Evolutionary conservation across 768 basidiomycete species (phyloP).

Genomic region (Tricholoma flavovirens): DNA sequence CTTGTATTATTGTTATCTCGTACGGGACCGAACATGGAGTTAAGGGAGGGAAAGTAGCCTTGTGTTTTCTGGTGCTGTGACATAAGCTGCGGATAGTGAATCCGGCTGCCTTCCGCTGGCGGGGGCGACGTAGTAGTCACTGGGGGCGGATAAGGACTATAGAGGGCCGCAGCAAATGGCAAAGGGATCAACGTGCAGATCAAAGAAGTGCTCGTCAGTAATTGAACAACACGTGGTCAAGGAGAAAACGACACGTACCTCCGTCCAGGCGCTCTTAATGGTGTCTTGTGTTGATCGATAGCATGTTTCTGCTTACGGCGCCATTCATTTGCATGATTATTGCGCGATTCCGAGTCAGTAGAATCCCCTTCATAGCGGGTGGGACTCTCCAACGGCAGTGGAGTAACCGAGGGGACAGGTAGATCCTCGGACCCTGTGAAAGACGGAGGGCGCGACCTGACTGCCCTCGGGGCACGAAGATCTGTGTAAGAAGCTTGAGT

Average conservation of each 20-base stretch:
- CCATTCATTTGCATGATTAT: slow-evolving; percentile 16
- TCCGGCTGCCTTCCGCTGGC: slow-evolving; percentile 40
- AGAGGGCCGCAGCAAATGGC: slow-evolving; percentile 2
- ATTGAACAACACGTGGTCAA: neutral
- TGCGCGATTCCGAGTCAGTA: slow-evolving; percentile 40
- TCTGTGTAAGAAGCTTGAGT: slow-evolving; percentile 13
- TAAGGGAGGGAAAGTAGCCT: slow-evolving; percentile 72
- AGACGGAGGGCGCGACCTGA: slow-evolving; percentile 30
- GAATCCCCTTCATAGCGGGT: slow-evolving; percentile 44
- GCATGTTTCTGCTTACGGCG: slow-evolving; percentile 21
- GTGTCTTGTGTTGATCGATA: slow-evolving; percentile 20
- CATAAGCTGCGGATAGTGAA: slow-evolving; percentile 72
- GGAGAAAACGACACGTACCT: slow-evolving; percentile 25
- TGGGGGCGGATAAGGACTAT: slow-evolving; percentile 43
- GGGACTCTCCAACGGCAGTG: slow-evolving; percentile 64
- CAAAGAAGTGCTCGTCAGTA: neutral
- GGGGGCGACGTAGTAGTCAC: slow-evolving; percentile 69
- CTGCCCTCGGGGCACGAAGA: slow-evolving; percentile 23
- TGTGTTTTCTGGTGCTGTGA: slow-evolving; percentile 71
- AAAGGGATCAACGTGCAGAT: neutral
- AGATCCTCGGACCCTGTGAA: slow-evolving; percentile 17
- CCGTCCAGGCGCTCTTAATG: slow-evolving; percentile 23
- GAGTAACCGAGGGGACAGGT: slow-evolving; percentile 25
- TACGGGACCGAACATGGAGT: slow-evolving; percentile 60
- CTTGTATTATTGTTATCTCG: slow-evolving; percentile 27